phyloP scores from a whole-genome alignment of 129 eudicot genomes.

The Flaveria linearis region DNA sequence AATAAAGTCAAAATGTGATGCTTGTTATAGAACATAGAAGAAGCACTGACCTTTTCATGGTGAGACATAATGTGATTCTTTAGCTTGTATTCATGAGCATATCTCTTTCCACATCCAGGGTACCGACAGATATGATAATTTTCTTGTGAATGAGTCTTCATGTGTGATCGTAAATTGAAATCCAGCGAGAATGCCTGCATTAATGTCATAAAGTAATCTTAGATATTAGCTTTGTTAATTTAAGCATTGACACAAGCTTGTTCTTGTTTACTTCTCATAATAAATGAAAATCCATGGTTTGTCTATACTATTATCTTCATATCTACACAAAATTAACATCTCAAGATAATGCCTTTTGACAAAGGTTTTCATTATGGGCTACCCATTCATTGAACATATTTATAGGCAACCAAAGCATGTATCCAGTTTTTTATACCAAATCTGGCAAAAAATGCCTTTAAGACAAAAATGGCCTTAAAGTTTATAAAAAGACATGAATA shows the following conservation, averaged over 20 bases:
- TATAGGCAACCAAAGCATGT: background rate
- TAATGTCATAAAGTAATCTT: constrained; percentile 2
- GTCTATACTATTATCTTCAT: no score
- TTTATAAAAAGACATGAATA: background rate
- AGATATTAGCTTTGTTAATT: no score
- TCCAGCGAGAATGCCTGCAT: constrained; percentile 96
- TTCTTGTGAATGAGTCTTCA: constrained; percentile 97
- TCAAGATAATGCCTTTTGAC: no score
- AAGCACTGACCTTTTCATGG: constrained; percentile 73
- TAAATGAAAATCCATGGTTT: no score
- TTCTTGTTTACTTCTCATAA: no score
- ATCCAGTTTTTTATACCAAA: background rate
- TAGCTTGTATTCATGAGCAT: constrained; percentile 94
- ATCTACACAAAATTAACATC: no score
- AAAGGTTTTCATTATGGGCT: no score
- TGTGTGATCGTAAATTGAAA: constrained; percentile 87
- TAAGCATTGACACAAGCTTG: no score
- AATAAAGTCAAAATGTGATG: background rate
- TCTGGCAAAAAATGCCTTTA: background rate
- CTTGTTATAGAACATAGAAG: no score
- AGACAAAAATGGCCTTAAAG: background rate
- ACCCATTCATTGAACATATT: no score
- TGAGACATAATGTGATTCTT: constrained; percentile 84
- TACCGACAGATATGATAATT: constrained; percentile 89
- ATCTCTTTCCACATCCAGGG: constrained; percentile 93